phyloP scores from a whole-genome alignment of 2,329 filamentous ascomycete species.

The Fusarium clavum region DNA sequence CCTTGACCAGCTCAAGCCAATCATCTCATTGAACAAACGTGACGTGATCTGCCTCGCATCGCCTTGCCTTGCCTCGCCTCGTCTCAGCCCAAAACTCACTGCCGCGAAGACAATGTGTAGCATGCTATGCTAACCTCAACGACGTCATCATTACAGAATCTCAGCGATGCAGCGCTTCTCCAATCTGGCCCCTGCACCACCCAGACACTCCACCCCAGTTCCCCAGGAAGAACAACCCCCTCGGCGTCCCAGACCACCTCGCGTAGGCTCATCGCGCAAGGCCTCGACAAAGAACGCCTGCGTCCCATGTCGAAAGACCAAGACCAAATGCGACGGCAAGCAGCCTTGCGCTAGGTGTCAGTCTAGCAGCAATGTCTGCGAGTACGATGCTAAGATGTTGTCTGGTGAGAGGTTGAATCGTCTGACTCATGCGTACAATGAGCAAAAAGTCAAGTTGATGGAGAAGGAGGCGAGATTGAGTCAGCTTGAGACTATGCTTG shows the following conservation, averaged over 20 bases:
- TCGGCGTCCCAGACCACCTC: background rate
- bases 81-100: background rate
- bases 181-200: constrained; percentile 14
- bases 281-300: constrained; percentile 12
- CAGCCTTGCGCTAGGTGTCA: constrained; percentile 12
- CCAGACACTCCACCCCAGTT: background rate
- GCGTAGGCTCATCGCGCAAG: constrained; percentile 8
- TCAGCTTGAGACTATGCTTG: constrained; percentile 25
- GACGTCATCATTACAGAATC: constrained; percentile 20
- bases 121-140: constrained; percentile 1
- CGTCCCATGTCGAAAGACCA: constrained; percentile 21
- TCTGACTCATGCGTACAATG: constrained; percentile 12
- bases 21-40: background rate
- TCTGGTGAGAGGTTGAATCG: constrained; percentile 24
- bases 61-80: background rate
- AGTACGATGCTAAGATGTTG: constrained; percentile 16
- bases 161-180: constrained; percentile 12
- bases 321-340: constrained; percentile 25
- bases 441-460: constrained; percentile 20
- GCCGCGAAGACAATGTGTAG: background rate
- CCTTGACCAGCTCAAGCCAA: background rate
- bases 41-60: background rate
- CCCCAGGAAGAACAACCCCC: no score
- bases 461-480: constrained; percentile 15
- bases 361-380: constrained; percentile 3